Percentiles rank a stretch among this genome's conserved stretches.
These are phyloP conservation scores for Knoxdaviesia capensis DNA, from an alignment of 2,329 filamentous ascomycete species.

Conservation along the genomic window DNA sequence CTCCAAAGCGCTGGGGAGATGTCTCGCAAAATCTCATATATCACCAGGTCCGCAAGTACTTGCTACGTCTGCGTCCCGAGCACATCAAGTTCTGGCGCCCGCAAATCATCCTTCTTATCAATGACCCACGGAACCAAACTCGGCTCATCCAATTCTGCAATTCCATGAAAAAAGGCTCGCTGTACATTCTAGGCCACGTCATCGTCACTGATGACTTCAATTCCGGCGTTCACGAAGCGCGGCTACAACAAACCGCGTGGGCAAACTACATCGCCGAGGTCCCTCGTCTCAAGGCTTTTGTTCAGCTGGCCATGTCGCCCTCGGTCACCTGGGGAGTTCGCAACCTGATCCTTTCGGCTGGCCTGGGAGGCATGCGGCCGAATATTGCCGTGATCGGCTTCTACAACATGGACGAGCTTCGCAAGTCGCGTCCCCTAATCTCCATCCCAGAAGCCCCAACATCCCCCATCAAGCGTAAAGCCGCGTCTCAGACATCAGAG, in stretches of 20 bases:
- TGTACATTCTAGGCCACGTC: constrained; percentile 75
- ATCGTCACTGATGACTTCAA: constrained; percentile 73
- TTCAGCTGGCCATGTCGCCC: constrained; percentile 70
- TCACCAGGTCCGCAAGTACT: constrained; percentile 66
- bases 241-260: constrained; percentile 64
- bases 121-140: constrained; percentile 62
- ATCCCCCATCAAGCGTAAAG: constrained; percentile 10
- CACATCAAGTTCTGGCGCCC: constrained; percentile 91
- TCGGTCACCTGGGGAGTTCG: constrained; percentile 68
- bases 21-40: constrained; percentile 82
- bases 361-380: constrained; percentile 70
- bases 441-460: constrained; percentile 30
- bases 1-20: constrained; percentile 77
- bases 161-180: constrained; percentile 66
- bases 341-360: constrained; percentile 64
- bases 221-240: constrained; percentile 59
- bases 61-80: constrained; percentile 64
- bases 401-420: constrained; percentile 61
- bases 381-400: constrained; percentile 72
- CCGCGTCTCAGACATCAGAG: too few relatives aligned
- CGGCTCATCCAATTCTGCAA: constrained; percentile 83
- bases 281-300: constrained; percentile 72
- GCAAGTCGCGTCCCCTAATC: constrained; percentile 33
- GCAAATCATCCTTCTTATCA: constrained; percentile 68
- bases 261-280: constrained; percentile 67